These are phyloP conservation scores for Jaminaea rosea DNA, from an alignment of 1,284 basidiomycete species.

Conservation along the genomic window DNA sequence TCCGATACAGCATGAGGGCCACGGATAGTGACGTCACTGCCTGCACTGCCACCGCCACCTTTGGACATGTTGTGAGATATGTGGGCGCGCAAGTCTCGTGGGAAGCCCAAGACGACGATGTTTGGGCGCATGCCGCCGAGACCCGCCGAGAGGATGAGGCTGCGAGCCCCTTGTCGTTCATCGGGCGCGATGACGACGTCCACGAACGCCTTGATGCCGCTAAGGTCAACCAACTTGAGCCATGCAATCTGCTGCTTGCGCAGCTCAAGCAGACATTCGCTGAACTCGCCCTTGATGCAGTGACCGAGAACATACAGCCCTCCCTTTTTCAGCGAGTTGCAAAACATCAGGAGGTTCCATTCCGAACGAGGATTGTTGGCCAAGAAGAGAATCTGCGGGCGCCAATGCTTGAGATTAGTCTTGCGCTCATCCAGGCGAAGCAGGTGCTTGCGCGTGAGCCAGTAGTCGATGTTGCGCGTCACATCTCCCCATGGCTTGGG, in stretches of 20 bases:
- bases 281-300: constrained; percentile 44
- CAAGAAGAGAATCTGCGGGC: constrained; percentile 42
- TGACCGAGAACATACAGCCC: constrained; percentile 44
- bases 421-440: constrained; percentile 45
- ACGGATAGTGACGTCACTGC: constrained; percentile 36
- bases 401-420: constrained; percentile 47
- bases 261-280: constrained; percentile 39
- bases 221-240: constrained; percentile 46
- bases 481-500: constrained; percentile 47
- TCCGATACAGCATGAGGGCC: constrained; percentile 5
- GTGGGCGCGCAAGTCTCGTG: constrained; percentile 25
- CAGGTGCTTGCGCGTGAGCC: constrained; percentile 45
- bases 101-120: constrained; percentile 44
- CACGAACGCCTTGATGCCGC: constrained; percentile 44
- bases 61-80: neutral
- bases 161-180: constrained; percentile 42
- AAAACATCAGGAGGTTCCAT: constrained; percentile 47
- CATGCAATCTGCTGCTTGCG: constrained; percentile 42
- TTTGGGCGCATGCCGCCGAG: constrained; percentile 46
- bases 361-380: constrained; percentile 44
- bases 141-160: constrained; percentile 41
- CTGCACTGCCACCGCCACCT: constrained; percentile 15
- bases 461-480: constrained; percentile 44
- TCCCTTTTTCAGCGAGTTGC: constrained; percentile 46
- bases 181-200: constrained; percentile 43